Base-by-base conservation (phyloP, 495 filamentous ascomycete genomes). In the Lepidopterella palustris region DNA sequence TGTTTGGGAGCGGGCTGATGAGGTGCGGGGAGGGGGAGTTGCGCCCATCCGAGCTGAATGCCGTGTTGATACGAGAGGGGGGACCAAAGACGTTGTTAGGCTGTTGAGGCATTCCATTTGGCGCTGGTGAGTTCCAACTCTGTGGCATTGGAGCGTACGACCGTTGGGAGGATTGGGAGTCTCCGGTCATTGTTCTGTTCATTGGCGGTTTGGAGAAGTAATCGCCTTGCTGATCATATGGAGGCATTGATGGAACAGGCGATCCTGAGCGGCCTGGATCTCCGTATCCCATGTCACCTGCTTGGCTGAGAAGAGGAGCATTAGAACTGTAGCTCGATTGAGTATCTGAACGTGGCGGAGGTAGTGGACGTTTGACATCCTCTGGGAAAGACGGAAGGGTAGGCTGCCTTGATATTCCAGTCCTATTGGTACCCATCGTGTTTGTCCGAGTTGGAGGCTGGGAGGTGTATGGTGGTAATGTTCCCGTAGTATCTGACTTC, bases 381-480 rank as follows among this genome's bases (percentile, higher is more conserved):
- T 65, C 58, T 0, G 57, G 63, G 2, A 81, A 23, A 32, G 74
- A 71, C 5, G 78, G 78, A 10, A 81, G 65, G 3, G 77, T 78
- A 18, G 77, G 75, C 61, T 72, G 68, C 24, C 32, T 45, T 8
- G 56, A 59, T 26, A 51, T 55, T 28, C 60, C 62, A 9, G 63
- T 61, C 45, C 39, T 66, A 15, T 25, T 70, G 29, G 35, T 58
- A 47, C 29, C 70, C 72, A 45, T 72, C 5, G 53, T 55, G 11
- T 45, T 52, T 8, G 48, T 65, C 23, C 78, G 72, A 5, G 80
- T 82, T 18, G 75, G 79, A 6, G 82, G 81, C 45, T 80, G 76
- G 28, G 82, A 81, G 2, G 76, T 71, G 68, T 87, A 87, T 3
- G 79, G 67, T 0, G 87, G 82, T 15, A 90, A 69, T 1, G 87